A percentile compares a stretch with the other conserved stretches of the same genome.
These are phyloP conservation scores for Pezicula neosporulosa DNA, from an alignment of 2,329 filamentous ascomycete species.

Conservation along the genomic window DNA sequence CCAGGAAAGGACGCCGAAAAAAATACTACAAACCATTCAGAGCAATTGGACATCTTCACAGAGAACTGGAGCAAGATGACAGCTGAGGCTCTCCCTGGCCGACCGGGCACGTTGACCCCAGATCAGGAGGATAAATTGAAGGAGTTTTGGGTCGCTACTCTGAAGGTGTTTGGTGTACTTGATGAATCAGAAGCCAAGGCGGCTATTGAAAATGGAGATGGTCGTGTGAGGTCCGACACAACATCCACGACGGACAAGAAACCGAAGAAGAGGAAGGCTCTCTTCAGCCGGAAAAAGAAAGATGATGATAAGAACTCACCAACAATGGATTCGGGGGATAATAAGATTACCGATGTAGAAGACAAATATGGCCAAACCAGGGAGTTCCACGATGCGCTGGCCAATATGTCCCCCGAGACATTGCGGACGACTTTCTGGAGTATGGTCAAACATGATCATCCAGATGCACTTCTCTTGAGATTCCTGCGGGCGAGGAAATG, in stretches of 20 bases:
- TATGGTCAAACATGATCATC: conserved; percentile 94
- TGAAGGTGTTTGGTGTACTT: conserved; percentile 70
- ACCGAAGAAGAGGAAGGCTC: conserved; percentile 69
- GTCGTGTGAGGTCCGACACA: conserved; percentile 17
- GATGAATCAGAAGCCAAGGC: conserved; percentile 31
- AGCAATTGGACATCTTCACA: no score
- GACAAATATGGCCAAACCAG: conserved; percentile 94
- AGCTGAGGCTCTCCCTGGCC: conserved; percentile 56
- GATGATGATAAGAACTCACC: conserved; percentile 44
- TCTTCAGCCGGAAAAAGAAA: conserved; percentile 64
- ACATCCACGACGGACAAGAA: conserved; percentile 41
- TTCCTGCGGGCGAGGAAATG: conserved; percentile 91
- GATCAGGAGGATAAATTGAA: conserved; percentile 87
- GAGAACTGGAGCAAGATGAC: conserved; percentile 32
- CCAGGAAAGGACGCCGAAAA: background rate
- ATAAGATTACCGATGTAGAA: conserved; percentile 45
- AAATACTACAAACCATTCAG: no score
- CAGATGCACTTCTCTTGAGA: conserved; percentile 77
- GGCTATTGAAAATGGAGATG: conserved; percentile 14
- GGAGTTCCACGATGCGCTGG: conserved; percentile 78
- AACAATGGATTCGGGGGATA: conserved; percentile 20
- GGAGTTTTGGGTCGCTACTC: conserved; percentile 76
- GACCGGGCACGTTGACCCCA: conserved; percentile 80
- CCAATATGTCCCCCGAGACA: conserved; percentile 71
- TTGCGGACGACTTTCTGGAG: conserved; percentile 82